Base-by-base conservation (phyloP, 1,284 basidiomycete genomes). In the Termitomyces sp. region DNA sequence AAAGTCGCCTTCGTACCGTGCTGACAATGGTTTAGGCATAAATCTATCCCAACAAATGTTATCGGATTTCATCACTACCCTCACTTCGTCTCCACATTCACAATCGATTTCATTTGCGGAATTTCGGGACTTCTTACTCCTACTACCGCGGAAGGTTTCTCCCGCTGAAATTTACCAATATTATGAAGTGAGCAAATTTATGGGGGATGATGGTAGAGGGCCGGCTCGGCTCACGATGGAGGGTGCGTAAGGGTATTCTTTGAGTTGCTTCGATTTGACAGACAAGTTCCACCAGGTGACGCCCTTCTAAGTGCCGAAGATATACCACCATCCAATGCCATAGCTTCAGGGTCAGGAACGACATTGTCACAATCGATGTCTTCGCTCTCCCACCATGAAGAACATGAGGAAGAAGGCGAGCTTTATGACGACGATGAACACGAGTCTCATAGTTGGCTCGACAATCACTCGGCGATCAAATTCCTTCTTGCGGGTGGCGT, bases 401-500 rank as follows among this genome's bases (percentile, higher is more conserved):
- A 74, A 14, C 69, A 71, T 18, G 65, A 74, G 19, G 75, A 76
- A 18, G 69, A 74, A 37, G 68, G 71, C 9, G 68, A 57, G 16
- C 40, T 50, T 3, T 54, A 71, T 41, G 73, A 76, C 26, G 83
- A 84, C 21, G 84, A 84, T 34, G 82, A 80, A 13, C 78, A 82
- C 28, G 83, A 86, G 43, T 75, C 78, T 30, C 83, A 83, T 46
- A 73, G 75, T 48, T 80, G 82, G 75, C 69, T 95, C 47, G 83
- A 83, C 59, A 80, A 84, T 19, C 76, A 82, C 56, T 86, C 88
- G 1, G 88, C 94, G 2, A 72, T 93, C 68, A 91, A 89, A 65
- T 99, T 97, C 70, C 79, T 99, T 41, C 71, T 94, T 11, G 97
- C 96, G 1, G 96, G 97, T 37, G 96, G 96, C 14, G 76, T 97